Conservation (phyloP, 192 early-diverging fungal species). For the Gamsiella multidivaricata region DNA sequence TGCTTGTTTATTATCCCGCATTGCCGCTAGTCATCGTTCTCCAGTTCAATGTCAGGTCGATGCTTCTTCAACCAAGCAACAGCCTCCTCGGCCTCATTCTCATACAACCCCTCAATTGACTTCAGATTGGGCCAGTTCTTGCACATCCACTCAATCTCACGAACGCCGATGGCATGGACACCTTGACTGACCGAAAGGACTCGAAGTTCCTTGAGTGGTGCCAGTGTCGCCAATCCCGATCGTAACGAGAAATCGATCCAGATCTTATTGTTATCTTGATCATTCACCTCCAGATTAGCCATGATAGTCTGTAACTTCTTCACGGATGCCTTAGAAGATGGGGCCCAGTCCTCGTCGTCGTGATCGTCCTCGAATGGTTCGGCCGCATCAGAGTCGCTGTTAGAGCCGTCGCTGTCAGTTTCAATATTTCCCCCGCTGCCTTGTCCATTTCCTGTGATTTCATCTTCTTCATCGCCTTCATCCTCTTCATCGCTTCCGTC, state of each 20-base stretch:
- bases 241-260: slow-evolving; percentile 36
- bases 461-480: not conserved
- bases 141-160: slow-evolving; percentile 32
- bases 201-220: slow-evolving; percentile 17
- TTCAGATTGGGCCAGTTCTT: slow-evolving; percentile 23
- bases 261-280: not conserved
- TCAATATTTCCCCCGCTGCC: too few species aligned
- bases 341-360: too few species aligned
- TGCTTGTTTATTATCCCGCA: too few species aligned
- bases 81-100: slow-evolving; percentile 13
- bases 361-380: too few species aligned
- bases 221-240: slow-evolving; percentile 13
- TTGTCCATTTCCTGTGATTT: too few species aligned
- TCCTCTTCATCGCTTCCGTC: not conserved
- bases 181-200: not conserved
- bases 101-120: slow-evolving; percentile 21
- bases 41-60: slow-evolving; percentile 15
- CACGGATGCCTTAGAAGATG: too few species aligned
- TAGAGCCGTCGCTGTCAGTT: too few species aligned
- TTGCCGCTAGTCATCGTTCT: too few species aligned
- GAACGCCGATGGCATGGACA: slow-evolving; percentile 2
- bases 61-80: slow-evolving; percentile 17
- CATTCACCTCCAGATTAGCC: not conserved
- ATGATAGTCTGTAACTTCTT: too few species aligned
- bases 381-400: too few species aligned